Base-by-base conservation (phyloP, 495 filamentous ascomycete species). In the Talaromyces liani region DNA sequence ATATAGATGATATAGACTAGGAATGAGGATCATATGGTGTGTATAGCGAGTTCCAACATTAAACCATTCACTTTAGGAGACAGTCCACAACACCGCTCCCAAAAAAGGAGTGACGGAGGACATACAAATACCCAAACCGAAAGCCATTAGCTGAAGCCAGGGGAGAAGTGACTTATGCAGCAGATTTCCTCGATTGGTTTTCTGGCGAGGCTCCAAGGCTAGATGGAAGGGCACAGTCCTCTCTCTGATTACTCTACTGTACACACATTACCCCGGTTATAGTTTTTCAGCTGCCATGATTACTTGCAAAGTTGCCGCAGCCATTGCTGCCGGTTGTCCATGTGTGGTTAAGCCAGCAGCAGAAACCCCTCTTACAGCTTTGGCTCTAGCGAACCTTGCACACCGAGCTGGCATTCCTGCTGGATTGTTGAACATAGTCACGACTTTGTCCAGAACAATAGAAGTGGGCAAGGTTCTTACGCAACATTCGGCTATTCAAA, bases 241-340 rank as follows among this genome's bases (percentile, higher is more conserved):
- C 20, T 55, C 18, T 18, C 22, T 24, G 22, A 24, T 24, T 24
- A 24, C 22, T 24, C 22, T 2, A 24, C 22, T 24, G 22, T 24
- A 24, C 22, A 24, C 22, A 24, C 22, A 24, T 24, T 24, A 24
- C 22, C 22, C 22, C 22, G 22, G 22, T 24, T 24, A 18, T 12
- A 55, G 2, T 77, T 97, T 95, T 75, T 92, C 92, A 2, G 88
- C 89, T 7, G 92, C 92, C 6, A 97, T 96, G 92, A 88, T 95
- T 67, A 93, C 92, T 3, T 79, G 92, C 27, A 96, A 97, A 75
- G 85, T 93, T 63, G 92, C 85, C 1, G 90, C 92, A 3, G 92
- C 92, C 25, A 78, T 97, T 61, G 92, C 88, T 36, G 88, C 88
- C 4, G 88, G 88, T 6, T 96, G 93, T 72, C 93, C 93, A 1